Evolutionary conservation across 176 grass and related monocot genomes (phyloP).

Genomic region (Bonia amplexicaulis): DNA sequence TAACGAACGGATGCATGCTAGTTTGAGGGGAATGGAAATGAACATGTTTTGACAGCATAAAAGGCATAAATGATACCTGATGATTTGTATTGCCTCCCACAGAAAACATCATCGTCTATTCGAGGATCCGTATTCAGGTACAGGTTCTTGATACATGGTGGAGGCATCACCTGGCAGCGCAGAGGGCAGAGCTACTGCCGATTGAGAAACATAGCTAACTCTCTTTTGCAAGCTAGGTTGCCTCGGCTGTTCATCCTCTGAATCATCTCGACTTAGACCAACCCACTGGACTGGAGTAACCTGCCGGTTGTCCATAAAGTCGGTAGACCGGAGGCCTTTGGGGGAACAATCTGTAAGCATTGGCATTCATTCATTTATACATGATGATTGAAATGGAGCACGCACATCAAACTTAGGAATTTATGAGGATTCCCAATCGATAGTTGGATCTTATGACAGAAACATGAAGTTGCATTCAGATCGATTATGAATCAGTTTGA

Average conservation of each 20-base stretch:
- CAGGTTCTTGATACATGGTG: too few relatives aligned
- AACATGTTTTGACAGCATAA: not conserved
- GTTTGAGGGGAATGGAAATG: not conserved
- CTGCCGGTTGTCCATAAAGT: conserved; percentile 24
- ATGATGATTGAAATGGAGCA: not conserved
- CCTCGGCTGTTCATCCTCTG: too few relatives aligned
- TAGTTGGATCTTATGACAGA: not conserved
- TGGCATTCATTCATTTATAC: not conserved
- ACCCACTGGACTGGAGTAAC: conserved; percentile 43
- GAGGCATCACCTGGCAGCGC: too few relatives aligned
- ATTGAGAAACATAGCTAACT: too few relatives aligned
- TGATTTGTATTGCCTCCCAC: too few relatives aligned
- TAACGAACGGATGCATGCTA: not conserved
- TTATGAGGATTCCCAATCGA: not conserved
- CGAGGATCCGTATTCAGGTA: too few relatives aligned
- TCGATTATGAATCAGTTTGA: not conserved
- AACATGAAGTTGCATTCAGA: not conserved
- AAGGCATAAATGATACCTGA: conserved; percentile 46
- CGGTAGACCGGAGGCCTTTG: not conserved
- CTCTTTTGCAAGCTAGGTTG: too few relatives aligned
- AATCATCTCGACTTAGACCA: too few relatives aligned
- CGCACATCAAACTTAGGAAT: not conserved
- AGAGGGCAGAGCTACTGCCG: too few relatives aligned
- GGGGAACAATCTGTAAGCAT: conserved; percentile 54
- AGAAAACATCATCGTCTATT: too few relatives aligned